Base-by-base conservation (phyloP, 805 yeast genomes). In the Schizosaccharomyces lindneri region DNA sequence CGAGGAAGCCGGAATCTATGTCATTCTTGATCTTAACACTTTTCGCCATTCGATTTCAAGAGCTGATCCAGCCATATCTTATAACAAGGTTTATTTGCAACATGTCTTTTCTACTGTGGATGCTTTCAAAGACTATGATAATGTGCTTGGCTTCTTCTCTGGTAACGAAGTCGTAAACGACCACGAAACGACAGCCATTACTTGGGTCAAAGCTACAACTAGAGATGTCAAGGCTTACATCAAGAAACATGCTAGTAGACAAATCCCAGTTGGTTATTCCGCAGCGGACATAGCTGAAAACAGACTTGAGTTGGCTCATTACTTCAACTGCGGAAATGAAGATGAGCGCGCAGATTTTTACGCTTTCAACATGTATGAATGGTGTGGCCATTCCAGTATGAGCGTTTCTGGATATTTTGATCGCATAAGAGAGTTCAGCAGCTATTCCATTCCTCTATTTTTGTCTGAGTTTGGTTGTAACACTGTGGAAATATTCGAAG, bases 111-210 rank as follows among this genome's bases (percentile, higher is more conserved):
- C 78, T 68, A 84, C 87, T 7, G 81, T 87, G 17, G 85, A 87
- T 62, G 87, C 85, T 65, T 90, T 90, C 69, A 76, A 94, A 3
- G 76, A 79, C 21, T 90, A 86, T 72, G 86, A 88, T 72, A 90
- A 90, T 71, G 88, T 97, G 0, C 75, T 90, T 62, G 97, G 87
- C 0, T 87, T 82, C 70, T 87, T 89, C 73, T 94, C 95, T 3
- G 97, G 96, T 1, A 88, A 88, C 72, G 97, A 90, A 70, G 77
- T 90, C 61, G 75, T 90, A 61, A 89, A 90, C 70, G 97, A 89
- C 68, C 73, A 76, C 51, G 87, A 95, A 2, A 75, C 77, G 55
- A 63, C 63, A 15, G 71, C 68, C 48, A 94, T 97, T 1, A 74
- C 77, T 2, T 90, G 81, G 68, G 75, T 90, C 55, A 87, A 87